A percentile compares a stretch with the other conserved stretches of the same genome.
These are phyloP conservation scores for Fonsecaea erecta DNA, from an alignment of 2,329 filamentous ascomycete species.

Conservation along the genomic window DNA sequence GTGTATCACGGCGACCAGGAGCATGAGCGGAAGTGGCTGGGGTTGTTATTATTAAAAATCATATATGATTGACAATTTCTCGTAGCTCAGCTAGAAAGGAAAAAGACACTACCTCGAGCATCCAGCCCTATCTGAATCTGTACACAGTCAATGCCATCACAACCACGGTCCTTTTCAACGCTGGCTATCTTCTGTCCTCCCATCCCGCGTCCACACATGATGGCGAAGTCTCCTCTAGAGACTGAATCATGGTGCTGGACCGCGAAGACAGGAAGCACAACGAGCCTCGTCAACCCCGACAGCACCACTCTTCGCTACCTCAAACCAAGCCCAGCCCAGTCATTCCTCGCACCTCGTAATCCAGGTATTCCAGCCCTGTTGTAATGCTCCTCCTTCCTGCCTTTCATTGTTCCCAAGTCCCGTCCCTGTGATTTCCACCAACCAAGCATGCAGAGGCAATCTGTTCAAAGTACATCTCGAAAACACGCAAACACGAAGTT, in stretches of 20 bases:
- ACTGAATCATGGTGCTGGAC: not conserved
- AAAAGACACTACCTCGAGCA: conserved; percentile 15
- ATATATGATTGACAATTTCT: conserved; percentile 15
- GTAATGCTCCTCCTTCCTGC: not conserved
- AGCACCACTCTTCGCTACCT: conserved; percentile 1
- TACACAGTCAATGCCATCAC: conserved; percentile 10
- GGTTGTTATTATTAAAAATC: conserved; percentile 10
- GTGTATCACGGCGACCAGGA: too few relatives aligned
- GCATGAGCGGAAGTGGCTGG: too few relatives aligned
- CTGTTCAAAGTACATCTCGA: conserved; percentile 17
- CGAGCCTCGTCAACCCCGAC: not conserved
- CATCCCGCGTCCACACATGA: not conserved
- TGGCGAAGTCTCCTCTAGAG: conserved; percentile 1
- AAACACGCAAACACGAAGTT: conserved; percentile 9
- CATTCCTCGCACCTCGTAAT: not conserved
- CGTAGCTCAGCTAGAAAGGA: conserved; percentile 15
- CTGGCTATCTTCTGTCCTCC: not conserved
- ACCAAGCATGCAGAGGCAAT: conserved; percentile 14
- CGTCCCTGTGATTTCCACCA: conserved; percentile 4
- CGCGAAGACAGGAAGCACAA: not conserved
- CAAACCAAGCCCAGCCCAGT: conserved; percentile 17
- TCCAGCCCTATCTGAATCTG: conserved; percentile 14
- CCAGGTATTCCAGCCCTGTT: conserved; percentile 13
- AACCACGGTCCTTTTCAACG: not conserved
- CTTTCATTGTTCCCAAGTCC: not conserved